phyloP scores from a whole-genome alignment of 2,329 filamentous ascomycete species.

The Fusarium decemcellulare region DNA sequence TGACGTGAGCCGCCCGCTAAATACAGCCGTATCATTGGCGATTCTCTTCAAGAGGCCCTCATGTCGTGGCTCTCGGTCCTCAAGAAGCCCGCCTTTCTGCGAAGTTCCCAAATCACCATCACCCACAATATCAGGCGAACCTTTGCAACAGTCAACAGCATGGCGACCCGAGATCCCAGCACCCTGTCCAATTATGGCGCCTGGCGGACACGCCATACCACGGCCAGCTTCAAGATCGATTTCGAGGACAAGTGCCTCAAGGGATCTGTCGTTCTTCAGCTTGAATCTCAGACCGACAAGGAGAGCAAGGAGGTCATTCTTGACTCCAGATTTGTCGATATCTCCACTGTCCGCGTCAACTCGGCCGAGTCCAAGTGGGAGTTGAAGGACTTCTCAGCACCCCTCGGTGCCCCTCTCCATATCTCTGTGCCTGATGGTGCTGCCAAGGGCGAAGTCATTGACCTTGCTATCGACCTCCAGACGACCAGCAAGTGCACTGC shows the following conservation, averaged over 20 bases:
- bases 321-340: slow-evolving; percentile 87
- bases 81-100: slow-evolving; percentile 45
- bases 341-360: slow-evolving; percentile 80
- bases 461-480: slow-evolving; percentile 76
- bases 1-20: slow-evolving; percentile 26
- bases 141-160: slow-evolving; percentile 49
- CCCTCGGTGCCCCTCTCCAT: slow-evolving; percentile 81
- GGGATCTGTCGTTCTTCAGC: slow-evolving; percentile 81
- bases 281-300: slow-evolving; percentile 83
- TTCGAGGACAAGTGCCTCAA: slow-evolving; percentile 84
- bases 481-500: slow-evolving; percentile 93
- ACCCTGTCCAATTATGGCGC: slow-evolving; percentile 93
- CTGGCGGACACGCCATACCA: slow-evolving; percentile 88
- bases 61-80: slow-evolving; percentile 49
- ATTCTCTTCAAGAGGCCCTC: slow-evolving; percentile 25
- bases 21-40: slow-evolving; percentile 28
- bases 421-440: slow-evolving; percentile 71
- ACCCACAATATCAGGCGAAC: slow-evolving; percentile 44
- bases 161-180: slow-evolving; percentile 80
- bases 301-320: slow-evolving; percentile 84
- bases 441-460: slow-evolving; percentile 66
- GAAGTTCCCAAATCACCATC: slow-evolving; percentile 42
- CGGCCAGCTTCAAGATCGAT: slow-evolving; percentile 84
- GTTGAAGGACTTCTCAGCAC: slow-evolving; percentile 77
- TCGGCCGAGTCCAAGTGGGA: slow-evolving; percentile 76